Percentiles rank a stretch among this genome's conserved stretches.
Evolutionary conservation across 1,284 basidiomycete genomes (phyloP).

Genomic region (Stygiomarasmius scandens): DNA sequence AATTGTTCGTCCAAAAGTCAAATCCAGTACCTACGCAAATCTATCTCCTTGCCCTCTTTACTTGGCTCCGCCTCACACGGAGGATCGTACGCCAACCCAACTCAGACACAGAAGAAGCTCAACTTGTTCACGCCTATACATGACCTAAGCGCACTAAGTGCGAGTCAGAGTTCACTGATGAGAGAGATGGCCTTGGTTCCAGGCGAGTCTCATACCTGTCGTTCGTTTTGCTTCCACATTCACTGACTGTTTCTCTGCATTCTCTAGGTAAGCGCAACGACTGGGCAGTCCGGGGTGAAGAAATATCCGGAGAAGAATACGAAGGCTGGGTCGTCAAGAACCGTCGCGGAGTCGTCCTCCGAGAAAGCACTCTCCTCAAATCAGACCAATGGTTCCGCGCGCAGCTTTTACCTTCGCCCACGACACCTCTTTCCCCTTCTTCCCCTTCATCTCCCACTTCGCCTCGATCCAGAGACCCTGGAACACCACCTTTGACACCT

Average conservation of each 20-base stretch:
- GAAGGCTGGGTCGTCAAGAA: constrained; percentile 93
- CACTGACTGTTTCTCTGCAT: too few species aligned
- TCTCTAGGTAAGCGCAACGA: constrained; percentile 62
- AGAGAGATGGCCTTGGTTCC: constrained; percentile 52
- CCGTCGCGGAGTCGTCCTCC: constrained; percentile 90
- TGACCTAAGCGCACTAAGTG: constrained; percentile 79
- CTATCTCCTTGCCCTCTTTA: constrained; percentile 23
- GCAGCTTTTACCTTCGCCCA: constrained; percentile 67
- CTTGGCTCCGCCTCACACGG: constrained; percentile 26
- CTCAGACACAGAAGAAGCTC: constrained; percentile 34
- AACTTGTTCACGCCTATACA: constrained; percentile 89
- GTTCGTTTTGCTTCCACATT: too few species aligned
- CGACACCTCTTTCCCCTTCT: constrained; percentile 35
- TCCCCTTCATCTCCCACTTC: too few species aligned
- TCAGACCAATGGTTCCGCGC: constrained; percentile 84
- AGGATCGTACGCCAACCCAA: not conserved
- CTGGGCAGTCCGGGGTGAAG: constrained; percentile 79
- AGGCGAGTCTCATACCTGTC: constrained; percentile 21
- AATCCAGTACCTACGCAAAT: constrained; percentile 82
- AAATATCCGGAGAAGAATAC: constrained; percentile 91
- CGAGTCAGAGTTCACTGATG: constrained; percentile 53
- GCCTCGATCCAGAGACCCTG: too few species aligned
- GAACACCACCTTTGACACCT: too few species aligned
- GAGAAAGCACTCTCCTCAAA: constrained; percentile 87
- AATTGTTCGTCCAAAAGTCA: constrained; percentile 49